Base-by-base conservation (phyloP, 768 basidiomycete species). In the Lactarius deliciosus region DNA sequence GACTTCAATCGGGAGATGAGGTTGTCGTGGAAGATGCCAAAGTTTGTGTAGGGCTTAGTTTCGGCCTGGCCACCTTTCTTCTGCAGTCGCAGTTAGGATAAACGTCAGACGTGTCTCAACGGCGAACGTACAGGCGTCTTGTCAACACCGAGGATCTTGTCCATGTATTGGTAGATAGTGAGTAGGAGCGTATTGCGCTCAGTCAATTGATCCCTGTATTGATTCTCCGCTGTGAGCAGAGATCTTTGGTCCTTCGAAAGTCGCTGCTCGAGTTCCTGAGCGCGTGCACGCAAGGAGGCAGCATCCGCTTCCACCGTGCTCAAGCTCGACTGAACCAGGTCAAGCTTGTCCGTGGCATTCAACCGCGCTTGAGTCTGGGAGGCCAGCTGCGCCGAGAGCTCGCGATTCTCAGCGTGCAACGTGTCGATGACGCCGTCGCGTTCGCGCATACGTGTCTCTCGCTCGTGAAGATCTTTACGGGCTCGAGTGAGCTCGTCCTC, bases 81-180 rank as follows among this genome's bases (percentile, higher is more conserved):
- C 91, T 91, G 72, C 45, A 66, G 36, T 67, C 47, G 16, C 3
- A 63, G 38, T 68, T 56, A 41, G 34, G 53, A 25, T 57, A 25
- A 4, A 18, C 0, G 28, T 43, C 34, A 65, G 41, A 13, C 6
- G 34, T 20, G 40, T 5, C 30, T n/a, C 60, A 55, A 47, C 11
- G 47, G 22, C 6, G 36, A 20, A 80, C 90, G 71, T 70, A 93
- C 91, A 45, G 90, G 87, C 0, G 89, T 90, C 81, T 89, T 92
- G 74, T 94, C 92, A 25, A 92, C 88, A 0, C 94, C 94, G 20
- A 96, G 81, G 70, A 97, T 94, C 80, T 90, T 92, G 72, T 97
- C 96, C 82, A 96, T 85, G 74, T 96, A 95, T 77, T 97, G 94
- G 76, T 94, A 97, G 32, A 97, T 92, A 9, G 93, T 94, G 71